Evolutionary conservation across 768 basidiomycete genomes (phyloP), one percentile per base, ranked within the genome.

Genomic region (Steccherinum ochraceum): DNA sequence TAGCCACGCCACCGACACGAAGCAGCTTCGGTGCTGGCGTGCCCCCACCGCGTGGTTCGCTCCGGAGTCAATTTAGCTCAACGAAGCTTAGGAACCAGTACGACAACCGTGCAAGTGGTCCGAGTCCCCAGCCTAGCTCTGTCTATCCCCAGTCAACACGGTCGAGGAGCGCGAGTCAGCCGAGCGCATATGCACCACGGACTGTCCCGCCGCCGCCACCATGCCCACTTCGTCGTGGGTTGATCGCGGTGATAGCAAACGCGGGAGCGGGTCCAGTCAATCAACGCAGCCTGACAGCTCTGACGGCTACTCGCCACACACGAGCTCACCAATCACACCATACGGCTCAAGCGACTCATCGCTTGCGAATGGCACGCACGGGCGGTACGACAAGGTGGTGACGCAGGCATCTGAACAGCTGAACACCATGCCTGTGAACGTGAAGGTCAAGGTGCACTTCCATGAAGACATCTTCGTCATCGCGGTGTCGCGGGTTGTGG

Each of bases 401-500:
- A 52, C 41, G 18, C 42, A 48, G 4, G 54, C 53, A 23, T 40
- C 69, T 21, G 63, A 67, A n/a, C 65, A 52, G 41, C 49, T 50
- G 35, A 48, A 51, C 30, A 10, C 7, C 5, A 45, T 64, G n/a
- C 56, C 59, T 18, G 54, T 63, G 40, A 78, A 84, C 11, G 84
- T 97, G 40, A 91, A 93, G 64, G 84, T 97, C 63, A 95, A 95
- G 69, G 92, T 97, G 48, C 89, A 90, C 66, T 97, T 88, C 72
- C 84, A 91, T 61, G 89, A 94, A 59, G 93, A 96, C 64, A 88
- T 96, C 43, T 98, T 97, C 63, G 87, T 95, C 55, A 89, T 97
- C 52, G 88, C 92, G 67, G 91, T 95, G 21, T 79, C 89, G 40
- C 78, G 85, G 54, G 69, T 74, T 54, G 90, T 89, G 26, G 83